These are phyloP conservation scores for Cryptococcus sp. DNA, from an alignment of 1,284 basidiomycete species.

Conservation along the genomic window DNA sequence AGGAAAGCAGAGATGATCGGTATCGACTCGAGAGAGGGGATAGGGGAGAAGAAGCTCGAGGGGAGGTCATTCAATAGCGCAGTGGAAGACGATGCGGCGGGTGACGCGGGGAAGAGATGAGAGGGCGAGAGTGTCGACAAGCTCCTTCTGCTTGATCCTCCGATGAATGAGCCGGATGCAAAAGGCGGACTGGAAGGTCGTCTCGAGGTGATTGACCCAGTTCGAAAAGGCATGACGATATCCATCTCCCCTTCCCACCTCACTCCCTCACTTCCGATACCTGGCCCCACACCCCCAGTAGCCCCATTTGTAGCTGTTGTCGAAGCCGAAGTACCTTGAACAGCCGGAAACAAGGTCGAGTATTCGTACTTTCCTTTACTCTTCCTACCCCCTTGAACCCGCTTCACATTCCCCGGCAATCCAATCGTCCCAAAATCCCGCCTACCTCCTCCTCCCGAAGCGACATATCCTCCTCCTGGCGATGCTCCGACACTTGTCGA, in stretches of 20 bases:
- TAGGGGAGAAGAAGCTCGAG: conserved; percentile 7
- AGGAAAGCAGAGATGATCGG: background rate
- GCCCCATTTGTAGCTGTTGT: too few species aligned
- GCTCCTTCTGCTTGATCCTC: background rate
- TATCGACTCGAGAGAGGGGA: conserved; percentile 10
- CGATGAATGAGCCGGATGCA: background rate
- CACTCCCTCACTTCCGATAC: too few species aligned
- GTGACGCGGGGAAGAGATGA: too few species aligned
- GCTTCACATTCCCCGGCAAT: too few species aligned
- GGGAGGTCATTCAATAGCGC: conserved; percentile 1
- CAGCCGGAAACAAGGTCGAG: too few species aligned
- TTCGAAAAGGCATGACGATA: background rate
- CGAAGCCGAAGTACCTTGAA: too few species aligned
- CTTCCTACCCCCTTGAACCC: too few species aligned
- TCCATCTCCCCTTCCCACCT: background rate
- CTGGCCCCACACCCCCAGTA: too few species aligned
- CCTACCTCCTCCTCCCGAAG: too few species aligned
- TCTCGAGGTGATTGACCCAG: background rate
- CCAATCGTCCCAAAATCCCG: too few species aligned
- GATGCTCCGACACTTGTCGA: too few species aligned
- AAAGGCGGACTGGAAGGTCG: background rate
- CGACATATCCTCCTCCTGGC: background rate
- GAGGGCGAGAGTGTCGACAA: background rate
- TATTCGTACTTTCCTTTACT: too few species aligned
- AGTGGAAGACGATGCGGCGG: background rate